Evolutionary conservation across 2,329 filamentous ascomycete species (phyloP).

Genomic region (Aotearoamyces nothofagi): DNA sequence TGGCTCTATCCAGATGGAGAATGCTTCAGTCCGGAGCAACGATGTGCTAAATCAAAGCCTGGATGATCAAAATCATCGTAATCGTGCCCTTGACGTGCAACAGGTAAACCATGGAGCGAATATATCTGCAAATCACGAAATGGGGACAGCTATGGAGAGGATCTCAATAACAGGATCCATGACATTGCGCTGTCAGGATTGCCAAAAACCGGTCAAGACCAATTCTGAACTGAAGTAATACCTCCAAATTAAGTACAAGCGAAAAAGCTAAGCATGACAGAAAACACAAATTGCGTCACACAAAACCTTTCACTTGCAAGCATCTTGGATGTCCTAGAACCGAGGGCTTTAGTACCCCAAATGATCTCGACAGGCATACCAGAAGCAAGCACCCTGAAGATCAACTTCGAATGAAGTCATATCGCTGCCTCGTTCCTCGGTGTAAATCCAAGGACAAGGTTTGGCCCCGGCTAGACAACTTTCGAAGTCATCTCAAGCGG

Average conservation of each 20-base stretch:
- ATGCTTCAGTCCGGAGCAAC: conserved; percentile 16
- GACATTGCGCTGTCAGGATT: conserved; percentile 24
- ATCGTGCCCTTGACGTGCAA: conserved; percentile 12
- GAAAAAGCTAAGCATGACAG: conserved; percentile 27
- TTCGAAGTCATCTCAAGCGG: conserved; percentile 60
- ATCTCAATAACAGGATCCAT: conserved; percentile 5
- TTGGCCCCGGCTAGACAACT: conserved; percentile 79
- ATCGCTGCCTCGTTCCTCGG: conserved; percentile 38
- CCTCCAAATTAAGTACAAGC: not conserved
- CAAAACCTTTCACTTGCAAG: conserved; percentile 49
- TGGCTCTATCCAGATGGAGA: conserved; percentile 16
- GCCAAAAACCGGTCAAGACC: conserved; percentile 29
- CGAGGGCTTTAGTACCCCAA: conserved; percentile 62
- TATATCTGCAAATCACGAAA: conserved; percentile 4
- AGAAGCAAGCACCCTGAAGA: conserved; percentile 49
- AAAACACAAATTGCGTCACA: conserved; percentile 60
- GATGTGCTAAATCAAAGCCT: conserved; percentile 16
- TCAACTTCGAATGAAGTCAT: conserved; percentile 33
- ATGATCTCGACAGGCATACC: conserved; percentile 70
- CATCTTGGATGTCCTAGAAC: conserved; percentile 37
- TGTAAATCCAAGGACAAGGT: conserved; percentile 49
- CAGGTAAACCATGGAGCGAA: too few relatives aligned
- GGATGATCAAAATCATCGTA: conserved; percentile 14
- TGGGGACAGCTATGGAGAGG: conserved; percentile 6
- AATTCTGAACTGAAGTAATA: conserved; percentile 40